These are phyloP conservation scores for Hemerocallis citrina DNA, from an alignment of 106 monocot species.

Conservation along the genomic window DNA sequence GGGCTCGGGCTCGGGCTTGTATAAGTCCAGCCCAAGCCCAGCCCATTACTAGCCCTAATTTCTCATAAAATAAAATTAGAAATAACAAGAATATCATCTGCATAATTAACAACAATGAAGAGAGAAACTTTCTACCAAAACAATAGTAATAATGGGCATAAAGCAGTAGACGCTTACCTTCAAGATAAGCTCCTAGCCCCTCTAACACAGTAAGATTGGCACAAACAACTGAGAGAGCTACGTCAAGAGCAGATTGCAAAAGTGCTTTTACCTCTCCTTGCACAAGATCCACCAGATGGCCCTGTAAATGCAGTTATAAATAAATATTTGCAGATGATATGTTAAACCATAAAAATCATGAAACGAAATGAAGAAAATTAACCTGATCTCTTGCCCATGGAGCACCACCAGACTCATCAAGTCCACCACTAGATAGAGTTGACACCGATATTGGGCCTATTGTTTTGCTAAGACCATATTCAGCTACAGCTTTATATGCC, in stretches of 20 bases:
- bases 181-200: conserved; percentile 84
- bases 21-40: too few relatives aligned
- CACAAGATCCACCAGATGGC: conserved; percentile 83
- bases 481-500: conserved; percentile 98
- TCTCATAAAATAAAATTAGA: too few relatives aligned
- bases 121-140: too few relatives aligned
- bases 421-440: conserved; percentile 83
- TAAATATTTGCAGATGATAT: background rate
- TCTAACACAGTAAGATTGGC: conserved; percentile 88
- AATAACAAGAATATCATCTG: too few relatives aligned
- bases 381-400: conserved; percentile 96
- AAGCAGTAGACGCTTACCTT: conserved; percentile 40
- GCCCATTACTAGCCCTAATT: too few relatives aligned
- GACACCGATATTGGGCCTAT: conserved; percentile 84
- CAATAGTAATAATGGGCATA: background rate
- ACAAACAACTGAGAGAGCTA: conserved; percentile 79
- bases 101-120: too few relatives aligned
- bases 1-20: too few relatives aligned
- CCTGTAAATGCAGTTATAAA: conserved; percentile 32
- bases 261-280: conserved; percentile 77
- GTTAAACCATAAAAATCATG: background rate
- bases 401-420: conserved; percentile 77
- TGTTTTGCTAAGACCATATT: conserved; percentile 76
- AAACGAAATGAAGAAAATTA: conserved; percentile 9
- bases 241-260: conserved; percentile 89